A percentile compares a stretch with the other conserved stretches of the same genome.
Conservation (phyloP, 345 rosid species). For the Luvunga scandens region DNA sequence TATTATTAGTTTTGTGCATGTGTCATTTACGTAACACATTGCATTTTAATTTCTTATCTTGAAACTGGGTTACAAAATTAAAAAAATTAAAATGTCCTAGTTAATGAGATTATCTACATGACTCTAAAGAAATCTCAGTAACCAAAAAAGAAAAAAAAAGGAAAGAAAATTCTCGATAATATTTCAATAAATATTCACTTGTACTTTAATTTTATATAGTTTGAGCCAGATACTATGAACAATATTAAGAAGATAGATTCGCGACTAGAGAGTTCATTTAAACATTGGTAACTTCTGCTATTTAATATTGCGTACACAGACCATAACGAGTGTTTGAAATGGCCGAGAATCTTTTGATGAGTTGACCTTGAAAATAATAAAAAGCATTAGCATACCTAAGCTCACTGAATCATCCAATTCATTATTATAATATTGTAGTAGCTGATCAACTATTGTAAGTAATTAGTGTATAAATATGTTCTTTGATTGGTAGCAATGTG, state of each 20-base stretch:
- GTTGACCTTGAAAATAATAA: not conserved
- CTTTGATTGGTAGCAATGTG: not conserved
- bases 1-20: no score
- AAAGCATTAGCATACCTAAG: not conserved
- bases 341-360: not conserved
- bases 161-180: not conserved
- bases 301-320: not conserved
- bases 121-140: no score
- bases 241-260: no score
- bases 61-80: no score
- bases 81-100: no score
- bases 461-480: not conserved
- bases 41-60: no score
- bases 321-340: not conserved
- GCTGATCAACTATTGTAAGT: no score
- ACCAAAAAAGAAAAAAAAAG: no score
- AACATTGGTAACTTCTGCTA: not conserved
- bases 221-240: no score
- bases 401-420: not conserved
- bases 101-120: no score
- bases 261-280: not conserved
- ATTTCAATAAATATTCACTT: no score
- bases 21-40: no score
- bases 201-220: not conserved
- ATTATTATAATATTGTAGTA: not conserved